A percentile compares a stretch with the other conserved stretches of the same genome.
phyloP scores from a whole-genome alignment of 768 basidiomycete species.

The Wakefieldia striispora region DNA sequence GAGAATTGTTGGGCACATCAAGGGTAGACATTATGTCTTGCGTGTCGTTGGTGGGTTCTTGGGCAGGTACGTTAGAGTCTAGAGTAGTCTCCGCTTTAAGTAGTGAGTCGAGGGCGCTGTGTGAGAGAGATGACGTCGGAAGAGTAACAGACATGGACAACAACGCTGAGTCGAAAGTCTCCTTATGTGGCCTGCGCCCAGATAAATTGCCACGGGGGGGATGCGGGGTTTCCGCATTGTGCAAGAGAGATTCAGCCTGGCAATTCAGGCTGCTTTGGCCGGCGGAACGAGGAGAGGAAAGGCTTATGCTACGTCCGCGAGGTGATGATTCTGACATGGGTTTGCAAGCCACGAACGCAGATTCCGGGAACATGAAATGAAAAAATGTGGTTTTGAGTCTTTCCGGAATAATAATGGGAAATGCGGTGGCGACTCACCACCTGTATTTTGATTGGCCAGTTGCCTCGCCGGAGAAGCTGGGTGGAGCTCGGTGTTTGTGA shows the following conservation, averaged over 20 bases:
- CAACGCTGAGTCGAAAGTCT: conserved; percentile 22
- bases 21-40: conserved; percentile 23
- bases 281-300: conserved; percentile 31
- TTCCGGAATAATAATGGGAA: conserved; percentile 8
- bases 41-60: conserved; percentile 17
- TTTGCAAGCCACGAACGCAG: conserved; percentile 17
- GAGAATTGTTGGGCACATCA: conserved; percentile 22
- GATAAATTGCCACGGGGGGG: conserved; percentile 25
- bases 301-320: conserved; percentile 35
- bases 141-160: conserved; percentile 20
- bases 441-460: conserved; percentile 24
- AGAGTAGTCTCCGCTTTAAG: conserved; percentile 30
- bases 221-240: conserved; percentile 34
- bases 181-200: conserved; percentile 23
- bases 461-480: conserved; percentile 22
- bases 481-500: conserved; percentile 35
- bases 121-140: conserved; percentile 34
- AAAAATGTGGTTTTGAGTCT: conserved; percentile 23
- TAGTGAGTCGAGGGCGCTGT: conserved; percentile 30
- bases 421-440: conserved; percentile 28
- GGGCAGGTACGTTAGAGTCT: conserved; percentile 15
- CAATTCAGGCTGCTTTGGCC: conserved; percentile 17
- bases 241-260: conserved; percentile 18
- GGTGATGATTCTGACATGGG: conserved; percentile 26
- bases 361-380: conserved; percentile 19